Conservation (phyloP, 495 filamentous ascomycete species). For the Penicillium maclennaniae region DNA sequence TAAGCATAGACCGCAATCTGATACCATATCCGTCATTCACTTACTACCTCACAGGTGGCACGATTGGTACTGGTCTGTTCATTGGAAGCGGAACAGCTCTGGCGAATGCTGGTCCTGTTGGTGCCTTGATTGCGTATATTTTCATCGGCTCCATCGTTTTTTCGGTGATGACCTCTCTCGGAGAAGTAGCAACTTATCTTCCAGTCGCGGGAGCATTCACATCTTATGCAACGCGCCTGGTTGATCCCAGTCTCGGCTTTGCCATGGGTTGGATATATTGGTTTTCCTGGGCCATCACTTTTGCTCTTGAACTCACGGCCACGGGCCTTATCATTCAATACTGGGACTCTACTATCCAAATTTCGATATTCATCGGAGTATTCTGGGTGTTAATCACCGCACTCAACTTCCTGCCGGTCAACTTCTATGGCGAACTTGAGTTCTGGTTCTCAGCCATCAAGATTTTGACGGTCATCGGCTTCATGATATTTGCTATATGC, state of each 20-base stretch:
- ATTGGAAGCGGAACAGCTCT: constrained; percentile 61
- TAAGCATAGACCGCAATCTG: constrained; percentile 44
- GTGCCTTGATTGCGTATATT: constrained; percentile 57
- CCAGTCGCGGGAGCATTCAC: constrained; percentile 66
- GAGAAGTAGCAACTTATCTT: constrained; percentile 66
- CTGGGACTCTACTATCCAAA: constrained; percentile 54
- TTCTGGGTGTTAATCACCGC: constrained; percentile 59
- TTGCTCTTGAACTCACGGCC: constrained; percentile 62
- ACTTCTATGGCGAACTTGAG: constrained; percentile 50
- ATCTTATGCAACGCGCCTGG: constrained; percentile 60
- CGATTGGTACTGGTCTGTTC: constrained; percentile 68
- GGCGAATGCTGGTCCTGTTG: constrained; percentile 55
- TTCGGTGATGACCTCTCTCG: constrained; percentile 41
- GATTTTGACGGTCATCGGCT: constrained; percentile 51
- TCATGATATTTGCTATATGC: constrained; percentile 33
- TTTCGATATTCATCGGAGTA: constrained; percentile 61
- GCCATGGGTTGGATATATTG: constrained; percentile 67
- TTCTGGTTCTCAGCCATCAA: constrained; percentile 57
- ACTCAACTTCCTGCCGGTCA: constrained; percentile 54
- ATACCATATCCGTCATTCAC: constrained; percentile 43
- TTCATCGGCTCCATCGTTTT: constrained; percentile 51
- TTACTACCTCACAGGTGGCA: constrained; percentile 59
- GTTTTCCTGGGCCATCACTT: constrained; percentile 50
- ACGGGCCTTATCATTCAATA: constrained; percentile 65
- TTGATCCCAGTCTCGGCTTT: constrained; percentile 63